phyloP scores from a whole-genome alignment of 2,329 filamentous ascomycete species.

The Leptographium lundbergii region DNA sequence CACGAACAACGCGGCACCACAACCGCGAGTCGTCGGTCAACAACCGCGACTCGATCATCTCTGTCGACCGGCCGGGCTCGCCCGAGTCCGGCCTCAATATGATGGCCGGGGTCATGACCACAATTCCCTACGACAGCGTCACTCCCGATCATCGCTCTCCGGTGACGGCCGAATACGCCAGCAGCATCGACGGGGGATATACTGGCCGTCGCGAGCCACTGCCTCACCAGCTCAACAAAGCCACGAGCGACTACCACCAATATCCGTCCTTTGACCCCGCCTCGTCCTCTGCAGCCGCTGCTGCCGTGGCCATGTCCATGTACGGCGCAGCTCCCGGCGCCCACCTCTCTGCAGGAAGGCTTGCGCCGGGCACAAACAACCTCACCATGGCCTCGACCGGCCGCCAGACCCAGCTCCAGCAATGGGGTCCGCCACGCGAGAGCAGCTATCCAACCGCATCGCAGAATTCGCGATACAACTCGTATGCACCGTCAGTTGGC shows the following conservation, averaged over 20 bases:
- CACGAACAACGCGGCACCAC: constrained; percentile 59
- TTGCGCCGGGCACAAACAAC: constrained; percentile 42
- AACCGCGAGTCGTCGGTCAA: constrained; percentile 45
- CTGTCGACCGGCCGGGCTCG: constrained; percentile 54
- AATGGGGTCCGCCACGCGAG: constrained; percentile 57
- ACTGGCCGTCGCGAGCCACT: constrained; percentile 56
- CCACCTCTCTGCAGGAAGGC: constrained; percentile 51
- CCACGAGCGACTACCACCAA: constrained; percentile 70
- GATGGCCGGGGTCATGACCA: constrained; percentile 72
- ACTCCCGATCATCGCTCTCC: constrained; percentile 54
- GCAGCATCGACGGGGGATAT: constrained; percentile 26
- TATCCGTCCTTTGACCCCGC: constrained; percentile 62
- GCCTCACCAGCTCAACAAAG: constrained; percentile 74
- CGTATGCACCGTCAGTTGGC: constrained; percentile 45
- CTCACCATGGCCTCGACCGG: constrained; percentile 61
- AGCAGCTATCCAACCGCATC: constrained; percentile 32
- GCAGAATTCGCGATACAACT: constrained; percentile 51
- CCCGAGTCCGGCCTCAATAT: constrained; percentile 56
- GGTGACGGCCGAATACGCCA: constrained; percentile 53
- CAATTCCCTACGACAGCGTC: constrained; percentile 73
- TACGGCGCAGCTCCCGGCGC: constrained; percentile 28
- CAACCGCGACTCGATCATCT: constrained; percentile 43
- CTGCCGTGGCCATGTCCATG: constrained; percentile 18
- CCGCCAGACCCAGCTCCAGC: constrained; percentile 62
- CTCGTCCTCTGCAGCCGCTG: constrained; percentile 12